These are phyloP conservation scores for Parathielavia hyrcaniae DNA, from an alignment of 495 filamentous ascomycete genomes.

Conservation along the genomic window DNA sequence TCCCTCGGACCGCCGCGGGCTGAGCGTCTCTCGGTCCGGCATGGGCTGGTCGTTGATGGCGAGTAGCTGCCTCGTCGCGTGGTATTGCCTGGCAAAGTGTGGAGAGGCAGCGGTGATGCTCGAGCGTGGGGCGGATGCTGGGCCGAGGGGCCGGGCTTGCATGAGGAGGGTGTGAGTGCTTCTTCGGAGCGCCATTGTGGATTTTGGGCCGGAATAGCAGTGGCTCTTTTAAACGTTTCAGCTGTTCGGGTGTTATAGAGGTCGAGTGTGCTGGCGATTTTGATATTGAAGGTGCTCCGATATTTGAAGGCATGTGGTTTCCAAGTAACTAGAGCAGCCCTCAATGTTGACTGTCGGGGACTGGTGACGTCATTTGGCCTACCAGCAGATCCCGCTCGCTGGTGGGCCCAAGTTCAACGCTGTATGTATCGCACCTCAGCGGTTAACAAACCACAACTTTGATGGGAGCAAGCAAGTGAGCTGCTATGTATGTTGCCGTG, in stretches of 20 bases:
- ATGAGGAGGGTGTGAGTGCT: neutral
- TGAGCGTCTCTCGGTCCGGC: conserved; percentile 39
- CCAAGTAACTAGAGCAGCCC: neutral
- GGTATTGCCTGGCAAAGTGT: conserved; percentile 10
- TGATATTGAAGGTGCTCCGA: neutral
- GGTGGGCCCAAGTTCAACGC: neutral
- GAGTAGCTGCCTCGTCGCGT: conserved; percentile 17
- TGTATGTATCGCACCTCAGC: too few species aligned
- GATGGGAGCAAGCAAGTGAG: too few species aligned
- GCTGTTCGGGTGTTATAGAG: too few species aligned
- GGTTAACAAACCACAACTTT: too few species aligned
- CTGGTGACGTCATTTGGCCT: conserved; percentile 20
- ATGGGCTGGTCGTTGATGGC: conserved; percentile 35
- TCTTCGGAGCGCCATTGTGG: conserved; percentile 12
- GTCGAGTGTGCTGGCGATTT: neutral
- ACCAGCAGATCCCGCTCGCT: neutral
- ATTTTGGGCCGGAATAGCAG: neutral
- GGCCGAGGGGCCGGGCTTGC: neutral
- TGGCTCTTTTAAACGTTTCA: too few species aligned
- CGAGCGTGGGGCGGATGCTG: neutral
- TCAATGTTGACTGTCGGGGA: neutral
- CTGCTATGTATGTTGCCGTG: too few species aligned
- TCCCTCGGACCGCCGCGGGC: conserved; percentile 35
- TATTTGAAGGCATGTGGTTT: neutral
- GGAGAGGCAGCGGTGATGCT: neutral